Base-by-base conservation (phyloP, 495 filamentous ascomycete species). In the Neurospora sp. region DNA sequence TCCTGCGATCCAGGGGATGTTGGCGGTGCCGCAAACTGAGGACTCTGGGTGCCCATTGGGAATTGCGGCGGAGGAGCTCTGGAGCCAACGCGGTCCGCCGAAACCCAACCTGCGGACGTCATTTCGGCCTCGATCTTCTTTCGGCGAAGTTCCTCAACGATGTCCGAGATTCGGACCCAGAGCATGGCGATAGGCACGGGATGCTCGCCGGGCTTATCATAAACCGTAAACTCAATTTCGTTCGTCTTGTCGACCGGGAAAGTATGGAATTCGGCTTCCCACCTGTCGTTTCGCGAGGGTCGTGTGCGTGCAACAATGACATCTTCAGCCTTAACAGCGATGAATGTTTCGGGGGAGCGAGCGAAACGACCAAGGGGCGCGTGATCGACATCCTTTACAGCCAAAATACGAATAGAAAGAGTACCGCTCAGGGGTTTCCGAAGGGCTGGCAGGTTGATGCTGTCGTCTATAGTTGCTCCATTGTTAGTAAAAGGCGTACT, bases 191-290 rank as follows among this genome's bases (percentile, higher is more conserved):
- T 97, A 44, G 96, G 96, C 66, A 96, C 88, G 3, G 94, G 91
- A 76, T 96, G 92, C 73, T 97, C 94, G 75, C 92, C 90, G 35
- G 90, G 88, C 83, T 97, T 97, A 79, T 99, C 96, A 81, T 98
- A 99, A 39, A 98, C 95, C 0, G 93, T 98, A 62, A 99, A 87
- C 80, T 99, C 96, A 71, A 99, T 92, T 82, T 99, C 96, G 80
- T 99, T 98, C 70, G 96, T 96, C 84, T 98, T 98, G 77, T 99
- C 96, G 59, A 98, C 94, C 74, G 94, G 92, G 72, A 98, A 89
- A 69, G 89, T 93, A 79, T 97, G 96, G 31, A 89, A 86, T 81
- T 99, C 96, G 77, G 94, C 92, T 73, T 93, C 87, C 95, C 95
- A 99, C 79, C 88, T 89, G 80, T 98, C 96, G 74, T 86, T 94